A percentile compares a stretch with the other conserved stretches of the same genome.
These are phyloP conservation scores for Globisporangium alternatum DNA, from an alignment of 352 stramenopile genomes.

Conservation along the genomic window DNA sequence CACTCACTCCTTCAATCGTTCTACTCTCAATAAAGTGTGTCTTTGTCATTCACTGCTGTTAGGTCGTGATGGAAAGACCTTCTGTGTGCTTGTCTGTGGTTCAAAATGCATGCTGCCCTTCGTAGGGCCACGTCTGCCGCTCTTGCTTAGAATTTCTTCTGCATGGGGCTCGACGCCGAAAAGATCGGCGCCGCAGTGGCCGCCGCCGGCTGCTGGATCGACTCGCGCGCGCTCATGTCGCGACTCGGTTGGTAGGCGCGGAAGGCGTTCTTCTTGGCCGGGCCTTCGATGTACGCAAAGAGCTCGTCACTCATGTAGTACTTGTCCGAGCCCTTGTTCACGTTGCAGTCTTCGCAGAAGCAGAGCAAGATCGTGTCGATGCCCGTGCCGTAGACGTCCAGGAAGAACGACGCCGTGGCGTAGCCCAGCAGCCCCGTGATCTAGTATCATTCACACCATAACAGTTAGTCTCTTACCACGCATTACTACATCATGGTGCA, in stretches of 20 bases:
- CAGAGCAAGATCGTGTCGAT: conserved; percentile 87
- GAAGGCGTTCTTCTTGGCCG: conserved; percentile 79
- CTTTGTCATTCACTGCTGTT: no score
- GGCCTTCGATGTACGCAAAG: conserved; percentile 73
- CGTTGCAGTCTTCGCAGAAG: conserved; percentile 85
- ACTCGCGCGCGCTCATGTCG: conserved; percentile 13
- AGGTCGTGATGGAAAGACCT: background rate
- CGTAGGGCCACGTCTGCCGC: background rate
- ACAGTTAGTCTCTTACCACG: background rate
- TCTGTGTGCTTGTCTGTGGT: background rate
- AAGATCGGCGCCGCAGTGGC: conserved; percentile 32
- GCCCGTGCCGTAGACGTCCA: conserved; percentile 77
- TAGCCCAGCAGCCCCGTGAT: conserved; percentile 73
- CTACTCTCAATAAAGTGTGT: no score
- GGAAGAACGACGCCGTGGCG: conserved; percentile 69
- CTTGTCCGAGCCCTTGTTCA: conserved; percentile 70
- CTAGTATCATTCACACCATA: background rate
- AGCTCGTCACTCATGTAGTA: conserved; percentile 87
- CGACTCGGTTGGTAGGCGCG: conserved; percentile 39
- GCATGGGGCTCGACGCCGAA: conserved; percentile 7
- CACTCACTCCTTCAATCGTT: no score
- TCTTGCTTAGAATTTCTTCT: conserved; percentile 12
- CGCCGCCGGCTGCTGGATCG: conserved; percentile 18
- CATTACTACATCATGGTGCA: background rate
- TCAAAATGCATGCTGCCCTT: background rate